These are phyloP conservation scores for Talaromyces albobiverticillius DNA, from an alignment of 2,329 filamentous ascomycete genomes.

Conservation along the genomic window DNA sequence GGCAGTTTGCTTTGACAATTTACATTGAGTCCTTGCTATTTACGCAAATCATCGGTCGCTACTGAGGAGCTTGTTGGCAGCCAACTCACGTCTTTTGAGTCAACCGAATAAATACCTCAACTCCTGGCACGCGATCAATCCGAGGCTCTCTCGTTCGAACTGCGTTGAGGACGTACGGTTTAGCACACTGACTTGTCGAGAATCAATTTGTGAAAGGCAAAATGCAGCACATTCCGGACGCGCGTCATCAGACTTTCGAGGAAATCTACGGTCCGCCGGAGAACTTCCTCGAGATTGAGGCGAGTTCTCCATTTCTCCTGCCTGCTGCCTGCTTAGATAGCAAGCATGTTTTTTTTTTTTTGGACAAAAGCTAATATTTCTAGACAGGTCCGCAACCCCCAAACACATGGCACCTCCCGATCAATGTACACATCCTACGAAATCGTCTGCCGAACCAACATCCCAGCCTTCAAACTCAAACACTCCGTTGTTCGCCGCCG, in stretches of 20 bases:
- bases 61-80: neutral
- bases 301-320: slow-evolving; percentile 39
- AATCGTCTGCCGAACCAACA: slow-evolving; percentile 96
- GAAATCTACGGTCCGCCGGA: slow-evolving; percentile 98
- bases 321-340: neutral
- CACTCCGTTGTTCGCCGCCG: slow-evolving; percentile 83
- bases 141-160: neutral
- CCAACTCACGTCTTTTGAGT: too few species aligned
- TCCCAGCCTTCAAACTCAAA: slow-evolving; percentile 96
- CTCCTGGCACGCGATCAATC: neutral
- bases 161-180: neutral
- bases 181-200: too few species aligned
- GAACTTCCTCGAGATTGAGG: slow-evolving; percentile 98
- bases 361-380: too few species aligned
- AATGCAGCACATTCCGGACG: slow-evolving; percentile 64
- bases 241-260: slow-evolving; percentile 91
- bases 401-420: slow-evolving; percentile 90
- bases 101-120: too few species aligned
- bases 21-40: neutral
- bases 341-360: neutral
- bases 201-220: slow-evolving; percentile 17
- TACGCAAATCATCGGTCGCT: neutral
- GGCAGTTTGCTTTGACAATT: neutral
- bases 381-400: slow-evolving; percentile 89
- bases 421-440: slow-evolving; percentile 99